These are phyloP conservation scores for Byssochlamys sp. DNA, from an alignment of 2,329 filamentous ascomycete genomes.

Conservation along the genomic window DNA sequence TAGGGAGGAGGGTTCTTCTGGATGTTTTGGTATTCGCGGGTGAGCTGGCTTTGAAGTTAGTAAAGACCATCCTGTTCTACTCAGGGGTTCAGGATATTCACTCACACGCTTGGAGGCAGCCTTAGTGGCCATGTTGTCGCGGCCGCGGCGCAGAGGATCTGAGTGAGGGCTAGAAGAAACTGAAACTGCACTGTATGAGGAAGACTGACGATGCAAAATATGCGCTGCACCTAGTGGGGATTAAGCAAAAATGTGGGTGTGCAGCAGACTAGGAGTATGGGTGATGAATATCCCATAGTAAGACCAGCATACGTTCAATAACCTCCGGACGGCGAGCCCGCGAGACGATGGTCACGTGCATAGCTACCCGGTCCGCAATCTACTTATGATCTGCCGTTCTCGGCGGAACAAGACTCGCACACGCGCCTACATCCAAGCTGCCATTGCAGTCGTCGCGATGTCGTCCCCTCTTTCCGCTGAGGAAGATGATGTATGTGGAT, in stretches of 20 bases:
- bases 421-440: constrained; percentile 7
- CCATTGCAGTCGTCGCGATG: constrained; percentile 33
- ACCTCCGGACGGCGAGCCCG: background rate
- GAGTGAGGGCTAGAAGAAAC: background rate
- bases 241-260: background rate
- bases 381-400: background rate
- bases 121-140: constrained; percentile 55
- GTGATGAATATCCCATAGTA: background rate
- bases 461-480: constrained; percentile 32
- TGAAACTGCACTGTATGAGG: background rate
- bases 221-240: background rate
- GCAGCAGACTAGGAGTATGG: background rate
- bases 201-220: background rate
- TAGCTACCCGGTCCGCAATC: background rate
- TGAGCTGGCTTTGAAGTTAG: constrained; percentile 36
- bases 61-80: background rate
- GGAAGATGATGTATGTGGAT: constrained; percentile 32
- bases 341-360: background rate
- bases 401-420: background rate
- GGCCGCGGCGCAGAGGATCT: background rate
- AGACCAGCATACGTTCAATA: background rate
- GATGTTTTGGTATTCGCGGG: constrained; percentile 56
- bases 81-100: constrained; percentile 4
- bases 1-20: constrained; percentile 74
- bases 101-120: constrained; percentile 62